Conservation (phyloP, 805 yeast genomes). For the Saccharomycopsis babjevae region DNA sequence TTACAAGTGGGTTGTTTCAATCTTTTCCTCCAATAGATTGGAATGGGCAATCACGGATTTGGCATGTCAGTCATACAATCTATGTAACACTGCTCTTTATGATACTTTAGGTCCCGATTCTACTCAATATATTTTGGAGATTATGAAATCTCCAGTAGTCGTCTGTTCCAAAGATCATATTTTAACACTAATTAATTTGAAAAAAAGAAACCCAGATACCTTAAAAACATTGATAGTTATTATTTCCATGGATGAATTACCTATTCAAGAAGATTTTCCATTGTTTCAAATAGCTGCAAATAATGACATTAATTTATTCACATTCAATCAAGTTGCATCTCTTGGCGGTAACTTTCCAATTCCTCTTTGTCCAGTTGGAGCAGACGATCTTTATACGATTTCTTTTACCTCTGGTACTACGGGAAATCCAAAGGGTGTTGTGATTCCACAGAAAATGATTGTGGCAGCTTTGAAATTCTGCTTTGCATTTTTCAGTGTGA, state of each 20-base stretch:
- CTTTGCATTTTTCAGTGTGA: constrained; percentile 13
- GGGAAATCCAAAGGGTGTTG: constrained; percentile 66
- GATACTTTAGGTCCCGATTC: constrained; percentile 52
- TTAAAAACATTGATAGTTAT: constrained; percentile 32
- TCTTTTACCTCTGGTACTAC: constrained; percentile 73
- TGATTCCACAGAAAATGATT: constrained; percentile 35
- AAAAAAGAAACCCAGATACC: constrained; percentile 24
- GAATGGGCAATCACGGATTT: constrained; percentile 67
- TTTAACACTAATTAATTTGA: constrained; percentile 31
- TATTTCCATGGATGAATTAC: constrained; percentile 37
- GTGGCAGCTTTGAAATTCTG: constrained; percentile 30
- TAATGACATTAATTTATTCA: constrained; percentile 21
- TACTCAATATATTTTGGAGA: constrained; percentile 48
- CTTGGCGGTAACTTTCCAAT: constrained; percentile 30
- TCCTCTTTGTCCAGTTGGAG: constrained; percentile 36
- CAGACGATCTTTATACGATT: constrained; percentile 47
- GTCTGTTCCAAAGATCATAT: constrained; percentile 39
- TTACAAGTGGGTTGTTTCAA: constrained; percentile 39
- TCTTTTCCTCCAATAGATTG: constrained; percentile 47
- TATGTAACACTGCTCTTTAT: constrained; percentile 43
- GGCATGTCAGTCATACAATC: constrained; percentile 52
- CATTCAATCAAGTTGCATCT: constrained; percentile 24
- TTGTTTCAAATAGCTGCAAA: constrained; percentile 22
- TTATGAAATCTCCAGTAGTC: constrained; percentile 49
- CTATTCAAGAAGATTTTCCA: constrained; percentile 22